These are phyloP conservation scores for Starmerella cellae DNA, from an alignment of 805 yeast species.

Conservation along the genomic window DNA sequence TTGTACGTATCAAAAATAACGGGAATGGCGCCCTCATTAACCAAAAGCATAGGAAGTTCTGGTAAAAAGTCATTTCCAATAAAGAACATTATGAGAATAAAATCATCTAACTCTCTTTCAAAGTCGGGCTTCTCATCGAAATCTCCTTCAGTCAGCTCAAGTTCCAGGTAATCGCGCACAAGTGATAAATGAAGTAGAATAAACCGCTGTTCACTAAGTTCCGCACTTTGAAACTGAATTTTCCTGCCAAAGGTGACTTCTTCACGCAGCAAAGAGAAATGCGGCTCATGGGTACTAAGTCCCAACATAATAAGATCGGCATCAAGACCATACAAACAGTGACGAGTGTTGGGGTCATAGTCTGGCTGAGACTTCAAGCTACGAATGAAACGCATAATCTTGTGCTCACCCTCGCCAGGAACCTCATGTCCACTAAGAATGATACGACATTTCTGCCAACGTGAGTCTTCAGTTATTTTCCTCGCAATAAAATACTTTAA, in stretches of 20 bases:
- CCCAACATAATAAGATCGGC: slow-evolving; percentile 96
- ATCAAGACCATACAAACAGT: slow-evolving; percentile 92
- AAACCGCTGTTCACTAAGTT: slow-evolving; percentile 67
- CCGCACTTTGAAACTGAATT: slow-evolving; percentile 26
- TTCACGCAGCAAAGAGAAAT: slow-evolving; percentile 84
- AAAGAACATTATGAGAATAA: slow-evolving; percentile 79
- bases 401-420: slow-evolving; percentile 99
- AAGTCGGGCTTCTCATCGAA: slow-evolving; percentile 62
- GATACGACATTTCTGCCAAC: slow-evolving; percentile 80
- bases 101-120: slow-evolving; percentile 84
- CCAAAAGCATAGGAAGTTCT: slow-evolving; percentile 81
- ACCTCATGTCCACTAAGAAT: slow-evolving; percentile 90
- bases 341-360: slow-evolving; percentile 86
- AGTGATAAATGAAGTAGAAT: slow-evolving; percentile 71
- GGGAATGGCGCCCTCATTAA: slow-evolving; percentile 96
- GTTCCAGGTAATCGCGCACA: slow-evolving; percentile 77
- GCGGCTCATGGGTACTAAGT: slow-evolving; percentile 95
- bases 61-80: slow-evolving; percentile 98
- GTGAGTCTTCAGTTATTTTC: slow-evolving; percentile 76
- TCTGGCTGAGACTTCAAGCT: slow-evolving; percentile 75
- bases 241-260: slow-evolving; percentile 77
- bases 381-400: slow-evolving; percentile 89
- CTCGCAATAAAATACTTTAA: slow-evolving; percentile 84
- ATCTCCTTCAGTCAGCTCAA: slow-evolving; percentile 35
- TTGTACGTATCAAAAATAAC: slow-evolving; percentile 78